A percentile compares a stretch with the other conserved stretches of the same genome.
Evolutionary conservation across 805 yeast genomes (phyloP).

Genomic region (Sugiyamaella floridensis): DNA sequence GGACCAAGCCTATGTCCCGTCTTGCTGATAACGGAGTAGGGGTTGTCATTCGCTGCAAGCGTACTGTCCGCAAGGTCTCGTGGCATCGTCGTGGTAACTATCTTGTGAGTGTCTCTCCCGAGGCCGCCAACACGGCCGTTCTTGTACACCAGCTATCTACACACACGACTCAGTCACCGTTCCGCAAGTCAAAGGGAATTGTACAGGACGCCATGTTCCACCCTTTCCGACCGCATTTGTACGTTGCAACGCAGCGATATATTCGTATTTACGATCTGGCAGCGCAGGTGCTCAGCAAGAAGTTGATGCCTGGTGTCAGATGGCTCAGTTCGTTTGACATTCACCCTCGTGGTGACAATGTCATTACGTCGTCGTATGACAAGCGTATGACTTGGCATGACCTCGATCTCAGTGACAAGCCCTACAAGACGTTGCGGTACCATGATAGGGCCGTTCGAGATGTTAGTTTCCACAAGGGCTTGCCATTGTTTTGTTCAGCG

Average conservation of each 20-base stretch:
- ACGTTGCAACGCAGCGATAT: slow-evolving; percentile 90
- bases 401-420: slow-evolving; percentile 78
- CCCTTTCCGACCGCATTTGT: slow-evolving; percentile 89
- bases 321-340: slow-evolving; percentile 89
- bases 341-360: slow-evolving; percentile 94
- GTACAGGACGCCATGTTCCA: slow-evolving; percentile 96
- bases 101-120: slow-evolving; percentile 94
- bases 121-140: slow-evolving; percentile 79
- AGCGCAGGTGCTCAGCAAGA: slow-evolving; percentile 75
- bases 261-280: slow-evolving; percentile 85
- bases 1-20: slow-evolving; percentile 72
- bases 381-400: slow-evolving; percentile 97
- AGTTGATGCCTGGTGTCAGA: slow-evolving; percentile 89
- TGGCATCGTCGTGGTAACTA: slow-evolving; percentile 99
- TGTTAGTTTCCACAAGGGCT: slow-evolving; percentile 75
- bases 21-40: slow-evolving; percentile 60
- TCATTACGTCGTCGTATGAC: slow-evolving; percentile 87
- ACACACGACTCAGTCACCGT: slow-evolving; percentile 93
- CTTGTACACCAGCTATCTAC: slow-evolving; percentile 90
- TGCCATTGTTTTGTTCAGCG: slow-evolving; percentile 90
- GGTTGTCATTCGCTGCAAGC: slow-evolving; percentile 57
- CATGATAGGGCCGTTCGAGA: slow-evolving; percentile 92
- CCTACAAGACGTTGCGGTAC: slow-evolving; percentile 91
- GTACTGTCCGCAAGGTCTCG: slow-evolving; percentile 68
- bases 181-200: slow-evolving; percentile 85